Evolutionary conservation across 345 rosid species (phyloP), one percentile per base, ranked within the genome.

Genomic region (Eucalyptus sp.): DNA sequence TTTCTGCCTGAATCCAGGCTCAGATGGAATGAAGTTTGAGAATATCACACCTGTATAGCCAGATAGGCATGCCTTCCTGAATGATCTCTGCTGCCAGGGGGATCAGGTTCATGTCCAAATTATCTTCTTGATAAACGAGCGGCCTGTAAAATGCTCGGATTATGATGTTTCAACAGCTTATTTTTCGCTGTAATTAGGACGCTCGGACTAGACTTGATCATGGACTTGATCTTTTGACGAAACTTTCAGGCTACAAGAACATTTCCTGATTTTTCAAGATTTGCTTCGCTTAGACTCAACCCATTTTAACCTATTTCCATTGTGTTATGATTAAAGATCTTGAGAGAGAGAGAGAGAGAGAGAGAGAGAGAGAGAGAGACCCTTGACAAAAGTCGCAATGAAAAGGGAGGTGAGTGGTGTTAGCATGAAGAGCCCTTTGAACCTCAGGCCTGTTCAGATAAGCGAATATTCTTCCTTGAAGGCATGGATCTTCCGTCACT

Each of bases 391-490:
- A 92, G 41, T 41, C 88, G 92, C 93, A 92, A 24, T 86, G 86
- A 58, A 7, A 88, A 87, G 95, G 93, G 41, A 91, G 88, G 89
- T 89, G 88, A 84, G 93, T 94, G 84, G 90, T 90, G 89, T 92
- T 92, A 88, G 94, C 94, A 89, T 91, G 88, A 85, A 94, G 89
- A 80, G 93, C 94, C 90, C 90, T 88, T 52, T 91, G 91, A 87
- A 93, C 93, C 88, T 91, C 86, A 31, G 92, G 94, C 15, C 33
- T 87, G 79, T 92, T 92, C 29, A 92, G 91, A 86, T 91, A 91
- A 18, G 86, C 52, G 18, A 50, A 87, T 51, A 91, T 90, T 88
- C 91, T 81, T 33, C 86, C 91, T 52, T 4, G 17, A 76, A 91
- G 86, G 90, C 95, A 92, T 43, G 92, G 92, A 86, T 91, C 92